Percentiles rank a stretch among this genome's conserved stretches.
Evolutionary conservation across 2,329 filamentous ascomycete genomes (phyloP).

Genomic region (Trichoderma sp.): DNA sequence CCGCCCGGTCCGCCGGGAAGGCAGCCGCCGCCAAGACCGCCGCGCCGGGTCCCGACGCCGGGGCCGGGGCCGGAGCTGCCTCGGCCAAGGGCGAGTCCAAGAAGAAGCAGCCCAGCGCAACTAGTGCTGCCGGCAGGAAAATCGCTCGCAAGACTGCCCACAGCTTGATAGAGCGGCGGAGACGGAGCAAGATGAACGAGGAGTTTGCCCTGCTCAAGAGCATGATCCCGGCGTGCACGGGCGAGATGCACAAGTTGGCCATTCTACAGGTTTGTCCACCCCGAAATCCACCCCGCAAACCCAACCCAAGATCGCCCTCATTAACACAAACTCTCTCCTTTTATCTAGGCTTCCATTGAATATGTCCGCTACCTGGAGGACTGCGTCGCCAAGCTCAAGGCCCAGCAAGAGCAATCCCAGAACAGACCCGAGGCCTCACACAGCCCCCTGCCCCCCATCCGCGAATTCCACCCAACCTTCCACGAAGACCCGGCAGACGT

Average conservation of each 20-base stretch:
- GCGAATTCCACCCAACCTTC: constrained; percentile 40
- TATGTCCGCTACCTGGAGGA: constrained; percentile 92
- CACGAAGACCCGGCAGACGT: constrained; percentile 47
- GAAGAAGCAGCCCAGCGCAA: constrained; percentile 72
- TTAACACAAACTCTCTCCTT: not conserved
- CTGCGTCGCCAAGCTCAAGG: constrained; percentile 78
- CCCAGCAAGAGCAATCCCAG: constrained; percentile 42
- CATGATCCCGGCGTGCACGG: constrained; percentile 94
- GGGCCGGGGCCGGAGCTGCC: constrained; percentile 25
- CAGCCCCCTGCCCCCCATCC: constrained; percentile 36
- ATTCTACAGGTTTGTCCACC: constrained; percentile 72
- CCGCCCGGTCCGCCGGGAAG: constrained; percentile 26
- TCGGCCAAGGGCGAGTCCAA: constrained; percentile 45
- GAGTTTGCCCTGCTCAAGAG: constrained; percentile 91
- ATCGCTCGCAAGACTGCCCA: constrained; percentile 95
- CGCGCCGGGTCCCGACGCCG: constrained; percentile 17
- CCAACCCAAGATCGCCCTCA: not conserved
- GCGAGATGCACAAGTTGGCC: constrained; percentile 96
- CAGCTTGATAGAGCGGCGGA: constrained; percentile 84
- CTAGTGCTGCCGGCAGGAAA: constrained; percentile 85
- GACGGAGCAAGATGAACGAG: constrained; percentile 97
- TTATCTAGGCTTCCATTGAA: constrained; percentile 79
- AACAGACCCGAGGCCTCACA: constrained; percentile 29
- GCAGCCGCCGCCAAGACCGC: constrained; percentile 24
- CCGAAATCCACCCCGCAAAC: not conserved